A percentile compares a stretch with the other conserved stretches of the same genome.
Conservation (phyloP, 495 filamentous ascomycete genomes). For the Eremomyces bilateralis region DNA sequence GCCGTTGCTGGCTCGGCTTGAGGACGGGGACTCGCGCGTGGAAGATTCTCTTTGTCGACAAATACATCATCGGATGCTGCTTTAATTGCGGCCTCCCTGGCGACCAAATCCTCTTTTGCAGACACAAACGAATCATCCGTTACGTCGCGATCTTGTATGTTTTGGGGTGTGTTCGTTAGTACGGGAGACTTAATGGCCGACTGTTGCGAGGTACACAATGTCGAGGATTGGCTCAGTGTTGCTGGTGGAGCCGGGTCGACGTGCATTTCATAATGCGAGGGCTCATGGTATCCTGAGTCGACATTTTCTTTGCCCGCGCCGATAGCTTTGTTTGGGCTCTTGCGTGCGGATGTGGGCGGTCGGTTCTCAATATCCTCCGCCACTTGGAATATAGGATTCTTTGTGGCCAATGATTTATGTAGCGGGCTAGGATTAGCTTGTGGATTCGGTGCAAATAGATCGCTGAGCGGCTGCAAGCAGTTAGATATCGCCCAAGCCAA, state of each 20-base stretch:
- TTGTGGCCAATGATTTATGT: too few relatives aligned
- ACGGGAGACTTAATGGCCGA: too few relatives aligned
- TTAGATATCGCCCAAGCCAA: slow-evolving; percentile 7
- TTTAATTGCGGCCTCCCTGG: slow-evolving; percentile 9
- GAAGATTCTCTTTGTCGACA: not conserved
- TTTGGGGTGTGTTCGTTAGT: not conserved
- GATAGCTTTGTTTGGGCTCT: not conserved
- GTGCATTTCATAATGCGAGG: slow-evolving; percentile 33
- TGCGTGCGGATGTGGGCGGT: not conserved
- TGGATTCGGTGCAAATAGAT: slow-evolving; percentile 47
- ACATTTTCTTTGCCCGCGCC: slow-evolving; percentile 12
- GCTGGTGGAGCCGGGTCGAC: slow-evolving; percentile 18
- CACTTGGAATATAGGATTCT: slow-evolving; percentile 15
- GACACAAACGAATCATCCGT: slow-evolving; percentile 45
- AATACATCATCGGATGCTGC: not conserved
- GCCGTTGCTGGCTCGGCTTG: not conserved
- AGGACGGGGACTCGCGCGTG: not conserved
- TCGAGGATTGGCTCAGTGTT: too few relatives aligned
- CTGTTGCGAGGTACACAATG: too few relatives aligned
- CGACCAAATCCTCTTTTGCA: slow-evolving; percentile 34
- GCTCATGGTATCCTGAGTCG: slow-evolving; percentile 74
- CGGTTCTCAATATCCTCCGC: slow-evolving; percentile 6
- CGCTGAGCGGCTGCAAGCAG: slow-evolving; percentile 45
- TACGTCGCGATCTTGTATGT: slow-evolving; percentile 23
- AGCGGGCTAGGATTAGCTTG: slow-evolving; percentile 10